A percentile compares a stretch with the other conserved stretches of the same genome.
These are phyloP conservation scores for Silene conica DNA, from an alignment of 148 eudicot genomes.

Conservation along the genomic window DNA sequence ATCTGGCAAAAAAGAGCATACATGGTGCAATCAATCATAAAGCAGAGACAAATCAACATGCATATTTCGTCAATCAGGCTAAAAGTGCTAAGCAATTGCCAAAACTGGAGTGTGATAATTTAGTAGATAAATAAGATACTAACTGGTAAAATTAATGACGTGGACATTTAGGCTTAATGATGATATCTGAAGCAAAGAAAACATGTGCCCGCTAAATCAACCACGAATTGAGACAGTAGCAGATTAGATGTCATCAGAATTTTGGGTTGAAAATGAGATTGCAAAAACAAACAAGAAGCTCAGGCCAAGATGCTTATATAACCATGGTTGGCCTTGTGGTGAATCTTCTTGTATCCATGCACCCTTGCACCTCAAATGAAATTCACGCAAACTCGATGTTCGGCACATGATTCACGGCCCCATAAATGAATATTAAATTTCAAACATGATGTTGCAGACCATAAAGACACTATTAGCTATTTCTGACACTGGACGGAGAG, in stretches of 20 bases:
- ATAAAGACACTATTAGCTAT: background rate
- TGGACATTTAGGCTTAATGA: background rate
- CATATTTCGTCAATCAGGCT: background rate
- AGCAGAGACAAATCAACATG: background rate
- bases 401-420: background rate
- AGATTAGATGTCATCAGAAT: background rate
- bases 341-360: background rate
- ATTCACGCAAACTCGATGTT: background rate
- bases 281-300: background rate
- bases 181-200: background rate
- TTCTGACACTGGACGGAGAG: background rate
- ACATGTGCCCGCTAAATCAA: background rate
- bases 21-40: background rate
- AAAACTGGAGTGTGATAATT: background rate
- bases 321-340: background rate
- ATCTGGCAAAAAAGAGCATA: slow-evolving; percentile 45
- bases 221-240: background rate
- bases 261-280: background rate
- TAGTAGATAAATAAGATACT: background rate
- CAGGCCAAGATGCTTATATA: background rate
- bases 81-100: slow-evolving; percentile 6
- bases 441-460: background rate
- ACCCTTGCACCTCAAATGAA: background rate
- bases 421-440: background rate
- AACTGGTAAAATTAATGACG: background rate